A percentile compares a stretch with the other conserved stretches of the same genome.
Conservation (phyloP, 768 basidiomycete genomes). For the Russula lepida region DNA sequence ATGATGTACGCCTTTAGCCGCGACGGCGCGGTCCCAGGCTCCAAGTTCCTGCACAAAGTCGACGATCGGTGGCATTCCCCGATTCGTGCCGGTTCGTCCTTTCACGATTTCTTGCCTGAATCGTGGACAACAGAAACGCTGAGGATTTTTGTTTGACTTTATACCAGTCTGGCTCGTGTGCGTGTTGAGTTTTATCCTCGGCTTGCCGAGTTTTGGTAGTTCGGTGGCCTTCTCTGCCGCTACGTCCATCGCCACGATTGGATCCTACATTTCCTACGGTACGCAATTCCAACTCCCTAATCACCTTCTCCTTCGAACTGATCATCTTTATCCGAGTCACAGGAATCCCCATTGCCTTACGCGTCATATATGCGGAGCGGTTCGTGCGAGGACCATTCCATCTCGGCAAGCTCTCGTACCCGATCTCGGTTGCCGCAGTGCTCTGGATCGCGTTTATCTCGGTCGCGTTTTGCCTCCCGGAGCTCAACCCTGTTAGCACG, state of each 20-base stretch:
- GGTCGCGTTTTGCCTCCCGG: slow-evolving; percentile 65
- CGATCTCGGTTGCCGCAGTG: slow-evolving; percentile 48
- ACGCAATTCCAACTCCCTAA: slow-evolving; percentile 7
- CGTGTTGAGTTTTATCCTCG: slow-evolving; percentile 65
- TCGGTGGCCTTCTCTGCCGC: slow-evolving; percentile 57
- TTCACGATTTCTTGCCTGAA: no score
- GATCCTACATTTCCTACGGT: slow-evolving; percentile 71
- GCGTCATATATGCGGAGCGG: slow-evolving; percentile 48
- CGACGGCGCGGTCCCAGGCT: slow-evolving; percentile 65
- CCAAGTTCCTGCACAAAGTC: slow-evolving; percentile 58
- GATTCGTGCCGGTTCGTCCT: slow-evolving; percentile 49
- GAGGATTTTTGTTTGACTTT: not conserved
- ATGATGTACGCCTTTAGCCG: slow-evolving; percentile 82
- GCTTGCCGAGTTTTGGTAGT: slow-evolving; percentile 64
- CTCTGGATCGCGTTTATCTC: slow-evolving; percentile 66
- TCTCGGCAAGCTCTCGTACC: slow-evolving; percentile 54
- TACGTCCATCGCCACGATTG: slow-evolving; percentile 60
- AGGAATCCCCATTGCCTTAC: slow-evolving; percentile 63
- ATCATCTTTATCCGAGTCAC: not conserved
- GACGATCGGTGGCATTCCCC: slow-evolving; percentile 51
- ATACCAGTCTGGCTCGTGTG: slow-evolving; percentile 68
- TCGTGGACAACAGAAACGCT: not conserved
- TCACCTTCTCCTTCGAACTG: no score
- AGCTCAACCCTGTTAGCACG: slow-evolving; percentile 58
- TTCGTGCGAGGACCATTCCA: slow-evolving; percentile 69